phyloP scores from a whole-genome alignment of 345 rosid genomes.

The Melaleuca alternifolia region DNA sequence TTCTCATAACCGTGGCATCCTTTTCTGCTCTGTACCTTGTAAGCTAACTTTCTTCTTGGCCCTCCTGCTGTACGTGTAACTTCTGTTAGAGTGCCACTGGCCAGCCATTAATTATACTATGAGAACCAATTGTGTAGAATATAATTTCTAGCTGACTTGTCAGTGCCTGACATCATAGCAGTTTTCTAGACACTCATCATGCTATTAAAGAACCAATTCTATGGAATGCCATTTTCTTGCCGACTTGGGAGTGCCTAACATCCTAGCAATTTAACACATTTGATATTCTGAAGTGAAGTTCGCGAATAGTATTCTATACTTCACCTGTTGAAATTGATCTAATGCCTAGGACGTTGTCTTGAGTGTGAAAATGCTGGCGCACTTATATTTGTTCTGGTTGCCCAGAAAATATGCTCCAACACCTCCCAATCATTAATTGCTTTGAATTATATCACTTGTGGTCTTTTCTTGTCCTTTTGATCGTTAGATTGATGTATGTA shows the following conservation, averaged over 20 bases:
- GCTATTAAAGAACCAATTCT: background rate
- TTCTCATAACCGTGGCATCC: slow-evolving; percentile 48
- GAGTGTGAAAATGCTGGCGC: background rate
- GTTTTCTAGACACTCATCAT: background rate
- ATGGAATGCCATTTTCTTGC: background rate
- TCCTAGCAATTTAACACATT: background rate
- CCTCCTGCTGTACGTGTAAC: background rate
- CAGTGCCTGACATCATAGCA: background rate
- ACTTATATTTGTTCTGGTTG: background rate
- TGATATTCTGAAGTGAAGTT: background rate
- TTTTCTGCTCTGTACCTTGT: slow-evolving; percentile 77
- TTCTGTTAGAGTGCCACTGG: background rate
- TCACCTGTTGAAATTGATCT: background rate
- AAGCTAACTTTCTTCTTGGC: slow-evolving; percentile 19
- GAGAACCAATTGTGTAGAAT: background rate
- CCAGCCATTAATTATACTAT: background rate
- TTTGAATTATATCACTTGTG: background rate
- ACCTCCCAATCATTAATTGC: background rate
- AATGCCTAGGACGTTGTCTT: background rate
- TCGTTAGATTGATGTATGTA: background rate
- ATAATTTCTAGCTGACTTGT: background rate
- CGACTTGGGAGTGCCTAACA: background rate
- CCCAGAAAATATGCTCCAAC: background rate
- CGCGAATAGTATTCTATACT: background rate
- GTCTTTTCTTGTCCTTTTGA: background rate